Conservation (phyloP, 169 alveolate genomes). For the Plasmodium coatneyi region DNA sequence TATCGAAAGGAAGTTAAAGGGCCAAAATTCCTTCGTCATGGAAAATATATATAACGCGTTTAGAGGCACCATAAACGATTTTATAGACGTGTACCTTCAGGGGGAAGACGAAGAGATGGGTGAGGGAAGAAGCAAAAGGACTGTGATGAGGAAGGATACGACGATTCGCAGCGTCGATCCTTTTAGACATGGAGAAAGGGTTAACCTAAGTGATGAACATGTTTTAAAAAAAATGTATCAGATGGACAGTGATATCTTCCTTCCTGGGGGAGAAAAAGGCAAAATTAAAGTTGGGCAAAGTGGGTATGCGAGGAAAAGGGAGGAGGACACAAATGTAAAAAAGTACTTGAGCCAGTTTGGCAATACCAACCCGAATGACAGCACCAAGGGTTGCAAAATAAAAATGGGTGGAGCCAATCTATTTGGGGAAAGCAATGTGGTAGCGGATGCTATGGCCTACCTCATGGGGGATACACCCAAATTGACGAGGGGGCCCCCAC, state of each 20-base stretch:
- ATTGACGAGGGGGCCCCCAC: not conserved
- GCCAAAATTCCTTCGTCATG: conserved; percentile 6
- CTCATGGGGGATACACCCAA: not conserved
- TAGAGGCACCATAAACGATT: conserved; percentile 48
- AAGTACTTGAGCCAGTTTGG: conserved; percentile 6
- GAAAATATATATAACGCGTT: conserved; percentile 27
- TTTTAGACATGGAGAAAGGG: conserved; percentile 13
- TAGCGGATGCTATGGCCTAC: not conserved
- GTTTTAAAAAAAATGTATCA: conserved; percentile 2
- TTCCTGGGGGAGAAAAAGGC: conserved; percentile 1
- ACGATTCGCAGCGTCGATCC: conserved; percentile 8
- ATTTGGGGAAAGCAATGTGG: not conserved
- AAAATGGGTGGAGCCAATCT: not conserved
- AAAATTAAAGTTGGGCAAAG: conserved; percentile 3
- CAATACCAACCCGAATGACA: not conserved
- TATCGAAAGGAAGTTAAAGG: conserved; percentile 8
- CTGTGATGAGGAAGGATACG: not conserved
- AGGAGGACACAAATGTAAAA: not conserved
- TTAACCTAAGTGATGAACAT: conserved; percentile 9
- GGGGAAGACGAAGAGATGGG: not conserved
- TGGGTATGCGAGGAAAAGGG: not conserved
- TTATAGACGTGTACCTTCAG: conserved; percentile 29
- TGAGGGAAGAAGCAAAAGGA: not conserved
- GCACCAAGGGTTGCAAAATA: not conserved
- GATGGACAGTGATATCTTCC: conserved; percentile 14